Percentiles rank a stretch among this genome's conserved stretches.
These are phyloP conservation scores for Solanum sejunctum DNA, from an alignment of 257 asterid species.

Conservation along the genomic window DNA sequence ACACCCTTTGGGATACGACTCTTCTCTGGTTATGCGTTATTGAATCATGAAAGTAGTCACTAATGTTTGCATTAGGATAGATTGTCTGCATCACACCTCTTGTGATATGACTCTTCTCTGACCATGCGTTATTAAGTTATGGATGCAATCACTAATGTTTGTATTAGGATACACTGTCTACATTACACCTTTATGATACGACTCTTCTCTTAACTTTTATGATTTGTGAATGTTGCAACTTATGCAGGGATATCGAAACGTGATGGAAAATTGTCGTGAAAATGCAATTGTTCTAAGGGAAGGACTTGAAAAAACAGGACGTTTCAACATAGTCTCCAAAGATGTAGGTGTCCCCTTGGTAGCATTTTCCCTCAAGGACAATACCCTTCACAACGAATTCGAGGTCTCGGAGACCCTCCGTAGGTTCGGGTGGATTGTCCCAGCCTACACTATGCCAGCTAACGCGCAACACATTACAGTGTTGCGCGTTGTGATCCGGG, in stretches of 20 bases:
- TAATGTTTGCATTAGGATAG: too few species aligned
- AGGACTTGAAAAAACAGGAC: slow-evolving; percentile 20
- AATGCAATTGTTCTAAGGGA: slow-evolving; percentile 12
- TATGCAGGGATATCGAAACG: slow-evolving; percentile 12
- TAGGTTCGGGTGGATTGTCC: slow-evolving; percentile 24
- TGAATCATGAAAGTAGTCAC: too few species aligned
- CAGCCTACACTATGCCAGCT: slow-evolving; percentile 24
- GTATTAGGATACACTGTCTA: too few species aligned
- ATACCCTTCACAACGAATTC: slow-evolving; percentile 11
- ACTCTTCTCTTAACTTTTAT: too few species aligned
- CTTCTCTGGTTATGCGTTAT: too few species aligned
- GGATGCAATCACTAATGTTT: too few species aligned
- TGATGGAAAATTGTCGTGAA: slow-evolving; percentile 24
- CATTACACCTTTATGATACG: too few species aligned
- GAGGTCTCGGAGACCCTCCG: slow-evolving; percentile 15
- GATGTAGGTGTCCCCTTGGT: slow-evolving; percentile 23
- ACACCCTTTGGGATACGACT: too few species aligned
- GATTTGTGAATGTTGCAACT: too few species aligned
- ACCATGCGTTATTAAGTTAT: too few species aligned
- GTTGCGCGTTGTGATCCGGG: slow-evolving; percentile 17
- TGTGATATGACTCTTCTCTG: too few species aligned
- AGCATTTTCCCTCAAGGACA: slow-evolving; percentile 27
- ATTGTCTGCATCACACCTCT: too few species aligned
- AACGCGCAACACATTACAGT: slow-evolving; percentile 20
- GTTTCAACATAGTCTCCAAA: slow-evolving; percentile 19